Percentiles rank a stretch among this genome's conserved stretches.
Conservation (phyloP, 2,329 filamentous ascomycete species). For the Venturia aucupariae region DNA sequence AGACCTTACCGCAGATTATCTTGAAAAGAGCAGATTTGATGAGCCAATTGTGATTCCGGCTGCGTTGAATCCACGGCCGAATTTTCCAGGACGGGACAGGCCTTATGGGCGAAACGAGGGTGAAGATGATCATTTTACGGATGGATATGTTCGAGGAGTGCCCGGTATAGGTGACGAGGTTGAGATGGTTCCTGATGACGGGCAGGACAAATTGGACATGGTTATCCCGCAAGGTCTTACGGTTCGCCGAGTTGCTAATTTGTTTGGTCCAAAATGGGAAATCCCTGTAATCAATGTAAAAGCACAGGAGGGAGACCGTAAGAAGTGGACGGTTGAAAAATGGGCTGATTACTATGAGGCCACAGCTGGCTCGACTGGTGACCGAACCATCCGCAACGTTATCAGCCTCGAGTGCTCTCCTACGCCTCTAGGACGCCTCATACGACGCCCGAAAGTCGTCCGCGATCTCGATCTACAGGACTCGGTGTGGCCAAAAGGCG, state of each 20-base stretch:
- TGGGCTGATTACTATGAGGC: conserved; percentile 59
- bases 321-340: conserved; percentile 54
- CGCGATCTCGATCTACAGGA: conserved; percentile 53
- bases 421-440: conserved; percentile 51
- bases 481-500: conserved; percentile 45
- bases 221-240: conserved; percentile 56
- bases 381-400: conserved; percentile 58
- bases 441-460: conserved; percentile 55
- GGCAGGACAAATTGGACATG: conserved; percentile 59
- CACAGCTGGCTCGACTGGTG: conserved; percentile 20
- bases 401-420: conserved; percentile 61
- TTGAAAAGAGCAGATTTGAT: conserved; percentile 54
- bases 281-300: conserved; percentile 63
- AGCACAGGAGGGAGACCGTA: conserved; percentile 55
- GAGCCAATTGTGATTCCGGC: conserved; percentile 60
- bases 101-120: background rate
- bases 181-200: conserved; percentile 45
- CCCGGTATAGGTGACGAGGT: conserved; percentile 13
- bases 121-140: background rate
- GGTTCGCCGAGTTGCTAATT: conserved; percentile 52
- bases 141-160: background rate
- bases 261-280: conserved; percentile 53
- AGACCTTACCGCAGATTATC: conserved; percentile 52
- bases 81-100: conserved; percentile 19
- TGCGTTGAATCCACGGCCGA: conserved; percentile 47